Evolutionary conservation across 345 rosid genomes (phyloP), one percentile per base, ranked within the genome.

Genomic region (Salix caprea): DNA sequence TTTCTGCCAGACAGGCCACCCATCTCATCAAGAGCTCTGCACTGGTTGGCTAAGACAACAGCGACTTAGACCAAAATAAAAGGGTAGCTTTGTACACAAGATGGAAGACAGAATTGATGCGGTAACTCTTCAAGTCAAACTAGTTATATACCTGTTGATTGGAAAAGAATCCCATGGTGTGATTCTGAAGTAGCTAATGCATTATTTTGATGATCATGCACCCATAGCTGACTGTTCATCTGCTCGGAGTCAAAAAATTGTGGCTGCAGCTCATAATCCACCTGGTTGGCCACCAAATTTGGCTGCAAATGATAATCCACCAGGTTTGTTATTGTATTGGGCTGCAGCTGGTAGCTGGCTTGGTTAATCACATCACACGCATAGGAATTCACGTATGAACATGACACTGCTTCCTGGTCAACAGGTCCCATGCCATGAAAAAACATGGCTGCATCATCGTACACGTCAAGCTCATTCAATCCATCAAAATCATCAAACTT

Each of bases 371-470:
- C 16, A 67, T 58, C 61, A 79, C 77, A 39, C 6, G 68, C 87
- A 3, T 71, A 23, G 28, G 62, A 14, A 77, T 52, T 69, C 37
- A 64, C 3, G 34, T 69, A 67, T 4, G 48, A 36, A 77, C 66
- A 30, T 15, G 83, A 80, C 39, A 73, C 60, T 23, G 75, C 70
- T 16, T 40, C 86, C 72, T 77, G 88, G 44, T 70, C 85, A 76
- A 68, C 39, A 74, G 89, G 73, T 19, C 80, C 88, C 44, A 88
- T 74, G 61, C 85, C 89, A 24, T 48, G 76, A 48, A 78, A 78
- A 84, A 91, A 88, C 89, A 87, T 81, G 54, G 74, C 79, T 5
- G 88, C 81, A 81, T 91, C 91, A 46, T 84, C 82, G 83, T 62
- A 83, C 30, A 84, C 69, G 37, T 90, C 97, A 74, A 87, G 10